Evolutionary conservation across 2,329 filamentous ascomycete genomes (phyloP).

Genomic region (Fonsecaea multimorphosa): DNA sequence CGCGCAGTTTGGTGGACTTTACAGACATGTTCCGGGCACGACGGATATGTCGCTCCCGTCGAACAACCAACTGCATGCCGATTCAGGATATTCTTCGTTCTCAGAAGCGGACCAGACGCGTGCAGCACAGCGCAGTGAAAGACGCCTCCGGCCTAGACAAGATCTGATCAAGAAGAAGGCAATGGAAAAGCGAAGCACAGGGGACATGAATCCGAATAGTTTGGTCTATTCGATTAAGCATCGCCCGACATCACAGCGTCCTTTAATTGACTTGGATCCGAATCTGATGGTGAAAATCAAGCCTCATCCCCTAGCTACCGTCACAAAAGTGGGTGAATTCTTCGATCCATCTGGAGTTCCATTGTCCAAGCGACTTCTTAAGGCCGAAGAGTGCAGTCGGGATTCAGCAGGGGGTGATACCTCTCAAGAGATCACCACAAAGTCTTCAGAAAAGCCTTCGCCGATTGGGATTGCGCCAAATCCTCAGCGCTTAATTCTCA

Average conservation of each 20-base stretch:
- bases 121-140: not conserved
- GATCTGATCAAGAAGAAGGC: not conserved
- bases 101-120: not conserved
- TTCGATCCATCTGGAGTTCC: not conserved
- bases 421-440: not conserved
- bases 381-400: not conserved
- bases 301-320: constrained; percentile 24
- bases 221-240: not conserved
- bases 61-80: not conserved
- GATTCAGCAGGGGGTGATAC: not conserved
- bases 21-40: not conserved
- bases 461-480: not conserved
- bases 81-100: constrained; percentile 13
- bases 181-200: not conserved
- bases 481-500: constrained; percentile 21
- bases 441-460: not conserved
- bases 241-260: not conserved
- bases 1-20: constrained; percentile 2
- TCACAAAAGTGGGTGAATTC: constrained; percentile 9
- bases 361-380: not conserved
- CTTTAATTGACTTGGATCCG: not conserved
- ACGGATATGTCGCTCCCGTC: not conserved
- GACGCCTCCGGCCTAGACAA: not conserved
- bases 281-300: not conserved
- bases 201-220: not conserved